Percentiles rank a stretch among this genome's conserved stretches.
These are phyloP conservation scores for Phytophthora vignae DNA, from an alignment of 352 stramenopile species.

Conservation along the genomic window DNA sequence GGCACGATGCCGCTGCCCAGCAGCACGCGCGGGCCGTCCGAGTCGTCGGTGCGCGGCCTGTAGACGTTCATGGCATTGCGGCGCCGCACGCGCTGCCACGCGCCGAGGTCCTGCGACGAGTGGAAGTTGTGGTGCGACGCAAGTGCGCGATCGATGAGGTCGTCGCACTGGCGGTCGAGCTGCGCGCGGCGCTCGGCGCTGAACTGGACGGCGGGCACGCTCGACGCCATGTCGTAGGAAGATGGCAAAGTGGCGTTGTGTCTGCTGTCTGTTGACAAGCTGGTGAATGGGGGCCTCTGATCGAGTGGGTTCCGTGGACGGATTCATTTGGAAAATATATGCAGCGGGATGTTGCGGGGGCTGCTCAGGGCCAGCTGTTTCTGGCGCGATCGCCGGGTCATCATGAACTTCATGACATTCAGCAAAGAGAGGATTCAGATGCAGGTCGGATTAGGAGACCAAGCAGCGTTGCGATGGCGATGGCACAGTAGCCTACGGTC, in stretches of 20 bases:
- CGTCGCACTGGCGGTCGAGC: conserved; percentile 57
- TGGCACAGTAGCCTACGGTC: no score
- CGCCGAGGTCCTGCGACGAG: conserved; percentile 36
- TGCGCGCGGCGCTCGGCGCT: conserved; percentile 45
- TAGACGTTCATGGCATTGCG: conserved; percentile 62
- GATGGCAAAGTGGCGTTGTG: conserved; percentile 21
- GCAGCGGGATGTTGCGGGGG: no score
- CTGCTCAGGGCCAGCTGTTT: background rate
- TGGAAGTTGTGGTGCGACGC: conserved; percentile 60
- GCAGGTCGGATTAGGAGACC: background rate
- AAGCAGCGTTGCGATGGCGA: background rate
- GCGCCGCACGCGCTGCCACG: conserved; percentile 59
- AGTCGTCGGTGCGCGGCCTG: conserved; percentile 23
- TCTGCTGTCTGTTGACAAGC: background rate
- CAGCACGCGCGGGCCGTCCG: conserved; percentile 32
- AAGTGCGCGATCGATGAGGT: conserved; percentile 62
- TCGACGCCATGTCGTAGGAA: conserved; percentile 21
- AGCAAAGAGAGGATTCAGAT: background rate
- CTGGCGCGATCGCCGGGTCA: background rate
- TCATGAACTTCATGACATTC: no score
- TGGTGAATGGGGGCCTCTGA: conserved; percentile 2
- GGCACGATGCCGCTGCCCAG: conserved; percentile 63
- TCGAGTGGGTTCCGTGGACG: conserved; percentile 4
- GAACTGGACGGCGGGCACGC: conserved; percentile 44
- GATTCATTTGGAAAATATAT: conserved; percentile 9